A percentile compares a stretch with the other conserved stretches of the same genome.
Evolutionary conservation across 305 asterid species (phyloP).

Genomic region (Solanum hybrid): DNA sequence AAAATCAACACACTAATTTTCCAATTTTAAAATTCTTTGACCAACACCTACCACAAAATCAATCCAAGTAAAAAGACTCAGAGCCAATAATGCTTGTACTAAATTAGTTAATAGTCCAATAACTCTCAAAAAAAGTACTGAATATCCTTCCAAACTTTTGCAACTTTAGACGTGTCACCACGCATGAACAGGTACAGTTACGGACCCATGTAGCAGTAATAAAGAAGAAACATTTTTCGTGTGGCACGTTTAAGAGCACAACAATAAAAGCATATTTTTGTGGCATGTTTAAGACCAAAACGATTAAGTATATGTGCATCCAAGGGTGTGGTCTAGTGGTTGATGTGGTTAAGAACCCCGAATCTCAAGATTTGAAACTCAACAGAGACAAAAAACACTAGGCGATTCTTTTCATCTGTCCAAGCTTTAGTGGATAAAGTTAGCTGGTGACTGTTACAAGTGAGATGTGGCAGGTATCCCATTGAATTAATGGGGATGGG

Average conservation of each 20-base stretch:
- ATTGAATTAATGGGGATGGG: too few species aligned
- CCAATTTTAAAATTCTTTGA: neutral
- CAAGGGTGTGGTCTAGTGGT: too few species aligned
- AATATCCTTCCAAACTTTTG: neutral
- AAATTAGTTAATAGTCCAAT: neutral
- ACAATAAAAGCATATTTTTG: neutral
- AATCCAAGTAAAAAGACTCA: neutral
- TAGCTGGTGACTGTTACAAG: too few species aligned
- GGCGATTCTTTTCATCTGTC: fast-evolving
- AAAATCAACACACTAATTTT: neutral
- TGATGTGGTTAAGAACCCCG: too few species aligned
- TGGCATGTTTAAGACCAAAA: too few species aligned
- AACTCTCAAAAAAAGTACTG: neutral
- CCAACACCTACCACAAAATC: neutral
- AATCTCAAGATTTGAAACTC: too few species aligned
- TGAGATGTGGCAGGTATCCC: too few species aligned
- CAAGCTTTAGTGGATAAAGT: too few species aligned
- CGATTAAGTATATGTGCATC: too few species aligned
- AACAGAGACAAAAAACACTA: too few species aligned
- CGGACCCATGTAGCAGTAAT: neutral
- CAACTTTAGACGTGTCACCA: slow-evolving; percentile 18
- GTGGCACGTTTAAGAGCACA: neutral
- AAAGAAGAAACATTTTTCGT: neutral
- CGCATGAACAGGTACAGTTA: neutral
- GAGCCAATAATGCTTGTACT: neutral